phyloP scores from a whole-genome alignment of 2,329 filamentous ascomycete genomes.

The Talaromyces pinophilus region DNA sequence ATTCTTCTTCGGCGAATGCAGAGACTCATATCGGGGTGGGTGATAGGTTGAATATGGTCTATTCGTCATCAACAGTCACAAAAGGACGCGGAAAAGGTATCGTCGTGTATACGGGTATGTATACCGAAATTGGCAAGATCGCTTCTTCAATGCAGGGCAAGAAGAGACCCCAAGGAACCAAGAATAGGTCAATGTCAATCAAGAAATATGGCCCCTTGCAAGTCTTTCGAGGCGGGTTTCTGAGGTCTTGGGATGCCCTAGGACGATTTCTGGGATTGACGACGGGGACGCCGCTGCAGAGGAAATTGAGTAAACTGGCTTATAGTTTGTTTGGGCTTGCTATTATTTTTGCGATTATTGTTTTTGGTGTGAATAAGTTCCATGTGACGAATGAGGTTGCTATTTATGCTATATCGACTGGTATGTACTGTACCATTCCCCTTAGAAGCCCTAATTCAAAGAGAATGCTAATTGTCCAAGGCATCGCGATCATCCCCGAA shows the following conservation, averaged over 20 bases:
- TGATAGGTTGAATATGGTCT: conserved; percentile 62
- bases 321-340: conserved; percentile 75
- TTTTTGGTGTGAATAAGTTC: conserved; percentile 61
- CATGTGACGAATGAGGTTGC: conserved; percentile 59
- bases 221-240: conserved; percentile 53
- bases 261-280: conserved; percentile 61
- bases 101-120: conserved; percentile 62
- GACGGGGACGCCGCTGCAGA: conserved; percentile 79
- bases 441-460: neutral
- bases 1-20: conserved; percentile 15
- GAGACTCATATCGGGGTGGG: conserved; percentile 50
- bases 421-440: conserved; percentile 27
- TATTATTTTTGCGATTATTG: conserved; percentile 62
- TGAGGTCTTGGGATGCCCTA: conserved; percentile 51
- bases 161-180: conserved; percentile 27
- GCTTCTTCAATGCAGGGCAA: conserved; percentile 59
- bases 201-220: conserved; percentile 50
- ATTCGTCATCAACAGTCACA: conserved; percentile 61
- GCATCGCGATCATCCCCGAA: conserved; percentile 63
- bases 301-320: conserved; percentile 82
- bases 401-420: conserved; percentile 61
- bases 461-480: conserved; percentile 24
- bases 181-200: conserved; percentile 46
- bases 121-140: conserved; percentile 63
- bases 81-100: conserved; percentile 61